Evolutionary conservation across 371 early-diverging fungal genomes (phyloP), one percentile per base, ranked within the genome.

Genomic region (Apophysomyces trapeziformis): DNA sequence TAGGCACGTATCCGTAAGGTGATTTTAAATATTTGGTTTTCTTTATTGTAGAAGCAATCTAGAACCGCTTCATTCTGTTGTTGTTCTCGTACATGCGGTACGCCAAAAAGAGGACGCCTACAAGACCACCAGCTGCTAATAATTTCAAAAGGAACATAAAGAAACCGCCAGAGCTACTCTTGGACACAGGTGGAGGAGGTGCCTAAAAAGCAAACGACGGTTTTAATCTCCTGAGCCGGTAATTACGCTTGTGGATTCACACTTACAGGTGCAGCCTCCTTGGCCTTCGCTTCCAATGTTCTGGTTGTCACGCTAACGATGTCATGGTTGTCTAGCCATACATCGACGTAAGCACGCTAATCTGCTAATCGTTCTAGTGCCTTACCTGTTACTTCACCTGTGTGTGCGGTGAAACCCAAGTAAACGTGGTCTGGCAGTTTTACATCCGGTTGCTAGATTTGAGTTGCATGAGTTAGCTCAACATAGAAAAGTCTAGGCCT

Each of bases 391-490:
- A 96, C 89, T 61, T 94, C 96, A 63, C 98, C 98, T 0, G 98
- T 98, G 46, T 88, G 86, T 7, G 96, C 93, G 46, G 92, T 85
- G 80, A 96, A 97, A 9, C 97, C 97, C 18, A 97, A 79, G 76
- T 93, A 97, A 14, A 88, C 83, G 58, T 80, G 71, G 2, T 77
- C 66, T 0, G 97, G 96, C 66, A 98, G 77, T 26, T 78, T 77
- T 18, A 95, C 86, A 67, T 95, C 87, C 32, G 76, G 67, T 16
- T 85, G 77, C 26, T 71, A 43, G 0, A 2, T 13, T 13, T n/a
- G 13, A 18, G 1, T 12, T n/a, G 16, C 46, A 0, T 45, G n/a
- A 45, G 2, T 45, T 12, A 13, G 16, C 16, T 13, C 2, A 18
- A 6, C 1, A n/a, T 18, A 16, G 13, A 18, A 45, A 57, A 57